phyloP scores from a whole-genome alignment of 2,329 filamentous ascomycete species.

The Mycogone perniciosa region DNA sequence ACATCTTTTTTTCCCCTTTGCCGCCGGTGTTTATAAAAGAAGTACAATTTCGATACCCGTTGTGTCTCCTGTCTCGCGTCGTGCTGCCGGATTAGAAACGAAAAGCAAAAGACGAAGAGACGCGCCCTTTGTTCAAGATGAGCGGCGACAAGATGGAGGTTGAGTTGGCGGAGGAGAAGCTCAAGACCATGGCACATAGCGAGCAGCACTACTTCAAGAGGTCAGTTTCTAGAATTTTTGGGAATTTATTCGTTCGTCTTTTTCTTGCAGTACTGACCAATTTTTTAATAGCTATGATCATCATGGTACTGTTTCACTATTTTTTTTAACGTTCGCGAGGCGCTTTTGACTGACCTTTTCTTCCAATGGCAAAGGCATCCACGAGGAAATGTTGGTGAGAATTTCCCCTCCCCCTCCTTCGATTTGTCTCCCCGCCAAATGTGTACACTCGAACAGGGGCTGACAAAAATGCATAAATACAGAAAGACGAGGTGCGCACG shows the following conservation, averaged over 20 bases:
- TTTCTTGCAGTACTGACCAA: conserved; percentile 28
- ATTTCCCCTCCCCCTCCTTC: conserved; percentile 17
- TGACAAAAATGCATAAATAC: conserved; percentile 19
- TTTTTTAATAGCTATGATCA: conserved; percentile 74
- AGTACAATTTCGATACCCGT: neutral
- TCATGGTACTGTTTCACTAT: conserved; percentile 59
- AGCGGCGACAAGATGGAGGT: conserved; percentile 51
- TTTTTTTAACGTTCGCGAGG: neutral
- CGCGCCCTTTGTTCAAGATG: conserved; percentile 29
- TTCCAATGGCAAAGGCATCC: conserved; percentile 62
- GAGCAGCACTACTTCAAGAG: conserved; percentile 99
- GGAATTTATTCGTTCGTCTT: conserved; percentile 7
- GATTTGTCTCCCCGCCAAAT: conserved; percentile 11
- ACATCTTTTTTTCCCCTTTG: neutral
- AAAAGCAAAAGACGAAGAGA: neutral
- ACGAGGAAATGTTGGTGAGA: conserved; percentile 96
- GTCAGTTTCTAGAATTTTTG: conserved; percentile 38
- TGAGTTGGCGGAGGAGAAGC: conserved; percentile 53
- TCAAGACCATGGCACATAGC: conserved; percentile 77
- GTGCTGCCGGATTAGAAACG: neutral
- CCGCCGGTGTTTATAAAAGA: neutral
- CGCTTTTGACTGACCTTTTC: conserved; percentile 14
- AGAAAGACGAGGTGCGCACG: conserved; percentile 99
- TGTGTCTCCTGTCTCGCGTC: neutral
- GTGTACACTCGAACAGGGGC: conserved; percentile 7